Evolutionary conservation across 139 green algal species (phyloP).

Genomic region (Coccomyxa sp.): DNA sequence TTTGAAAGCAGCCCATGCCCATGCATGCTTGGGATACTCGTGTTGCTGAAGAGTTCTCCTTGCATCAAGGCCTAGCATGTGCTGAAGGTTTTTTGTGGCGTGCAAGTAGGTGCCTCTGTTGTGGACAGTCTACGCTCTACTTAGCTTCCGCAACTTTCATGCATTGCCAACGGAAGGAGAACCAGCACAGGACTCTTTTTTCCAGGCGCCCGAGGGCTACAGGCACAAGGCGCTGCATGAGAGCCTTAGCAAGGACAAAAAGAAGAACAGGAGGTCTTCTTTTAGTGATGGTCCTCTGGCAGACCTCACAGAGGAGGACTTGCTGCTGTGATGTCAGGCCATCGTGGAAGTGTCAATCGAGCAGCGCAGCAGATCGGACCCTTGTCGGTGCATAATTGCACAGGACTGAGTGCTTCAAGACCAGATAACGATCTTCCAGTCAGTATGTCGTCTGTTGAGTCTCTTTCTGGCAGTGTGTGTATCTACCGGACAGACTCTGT

Average conservation of each 20-base stretch:
- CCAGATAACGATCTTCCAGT: too few species aligned
- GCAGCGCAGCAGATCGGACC: too few species aligned
- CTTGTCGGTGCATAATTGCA: too few species aligned
- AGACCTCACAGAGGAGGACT: background rate
- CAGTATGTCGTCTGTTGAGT: too few species aligned
- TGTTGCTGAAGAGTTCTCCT: too few species aligned
- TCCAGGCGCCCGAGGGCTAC: constrained; percentile 28
- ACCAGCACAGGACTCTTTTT: constrained; percentile 17
- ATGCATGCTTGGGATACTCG: too few species aligned
- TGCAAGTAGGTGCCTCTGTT: constrained; percentile 59
- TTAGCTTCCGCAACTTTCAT: constrained; percentile 62
- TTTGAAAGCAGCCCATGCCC: too few species aligned
- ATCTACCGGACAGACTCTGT: too few species aligned
- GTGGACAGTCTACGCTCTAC: constrained; percentile 63
- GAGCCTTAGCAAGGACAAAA: background rate
- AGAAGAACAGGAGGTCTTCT: background rate
- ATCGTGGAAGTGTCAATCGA: too few species aligned
- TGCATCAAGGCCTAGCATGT: background rate
- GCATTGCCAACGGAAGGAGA: constrained; percentile 14
- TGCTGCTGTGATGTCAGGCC: background rate
- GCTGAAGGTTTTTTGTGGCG: background rate
- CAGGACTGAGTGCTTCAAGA: too few species aligned
- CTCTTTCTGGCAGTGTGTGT: too few species aligned
- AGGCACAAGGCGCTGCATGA: constrained; percentile 12
- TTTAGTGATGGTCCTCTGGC: background rate